These are phyloP conservation scores for Russula emetica DNA, from an alignment of 768 basidiomycete genomes.

Conservation along the genomic window DNA sequence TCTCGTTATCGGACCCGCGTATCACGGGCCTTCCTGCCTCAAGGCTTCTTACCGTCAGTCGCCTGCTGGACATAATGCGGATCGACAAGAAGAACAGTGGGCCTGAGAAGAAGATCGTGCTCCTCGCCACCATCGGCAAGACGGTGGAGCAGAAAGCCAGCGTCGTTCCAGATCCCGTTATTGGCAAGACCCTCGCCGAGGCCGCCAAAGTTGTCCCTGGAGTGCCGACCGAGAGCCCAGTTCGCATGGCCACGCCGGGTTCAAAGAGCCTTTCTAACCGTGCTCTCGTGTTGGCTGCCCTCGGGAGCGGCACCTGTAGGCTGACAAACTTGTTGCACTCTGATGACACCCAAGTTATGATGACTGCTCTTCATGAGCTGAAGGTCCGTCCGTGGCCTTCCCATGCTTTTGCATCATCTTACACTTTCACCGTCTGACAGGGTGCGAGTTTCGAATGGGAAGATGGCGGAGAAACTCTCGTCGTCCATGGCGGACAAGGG, in stretches of 20 bases:
- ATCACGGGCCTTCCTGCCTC: constrained; percentile 70
- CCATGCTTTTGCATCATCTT: constrained; percentile 4
- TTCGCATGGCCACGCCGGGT: constrained; percentile 88
- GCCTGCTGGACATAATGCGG: constrained; percentile 79
- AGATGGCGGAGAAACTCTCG: constrained; percentile 91
- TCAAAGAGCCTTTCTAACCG: constrained; percentile 97
- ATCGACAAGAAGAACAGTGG: constrained; percentile 99
- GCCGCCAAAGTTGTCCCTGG: constrained; percentile 73
- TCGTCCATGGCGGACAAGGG: constrained; percentile 86
- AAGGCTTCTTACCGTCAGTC: constrained; percentile 68
- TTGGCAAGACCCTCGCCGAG: constrained; percentile 75
- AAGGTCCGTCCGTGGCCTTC: constrained; percentile 47
- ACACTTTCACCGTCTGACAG: constrained; percentile 37
- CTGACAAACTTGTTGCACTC: constrained; percentile 91
- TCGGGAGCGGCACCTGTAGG: constrained; percentile 83
- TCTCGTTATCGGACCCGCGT: constrained; percentile 72
- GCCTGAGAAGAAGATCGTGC: constrained; percentile 86
- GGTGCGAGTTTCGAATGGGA: constrained; percentile 94
- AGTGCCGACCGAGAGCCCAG: constrained; percentile 46
- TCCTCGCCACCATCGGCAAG: constrained; percentile 85
- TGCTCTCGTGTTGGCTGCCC: constrained; percentile 87
- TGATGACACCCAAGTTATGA: constrained; percentile 99
- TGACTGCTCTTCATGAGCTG: constrained; percentile 85
- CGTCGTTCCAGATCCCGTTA: constrained; percentile 73
- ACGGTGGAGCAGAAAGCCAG: constrained; percentile 92